These are phyloP conservation scores for Lentinula aciculospora DNA, from an alignment of 768 basidiomycete genomes.

Conservation along the genomic window DNA sequence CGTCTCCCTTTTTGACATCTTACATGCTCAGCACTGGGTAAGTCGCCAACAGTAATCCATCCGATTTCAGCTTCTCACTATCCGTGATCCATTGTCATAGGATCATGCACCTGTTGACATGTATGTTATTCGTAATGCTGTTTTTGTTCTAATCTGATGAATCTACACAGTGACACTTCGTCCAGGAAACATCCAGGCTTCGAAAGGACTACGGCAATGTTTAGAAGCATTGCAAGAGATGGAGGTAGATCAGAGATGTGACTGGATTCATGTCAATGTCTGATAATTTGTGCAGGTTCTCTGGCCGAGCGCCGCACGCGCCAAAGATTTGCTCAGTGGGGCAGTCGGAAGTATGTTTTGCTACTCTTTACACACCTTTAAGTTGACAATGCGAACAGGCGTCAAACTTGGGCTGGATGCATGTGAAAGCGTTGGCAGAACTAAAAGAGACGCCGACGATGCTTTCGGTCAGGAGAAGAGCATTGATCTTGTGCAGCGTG, in stretches of 20 bases:
- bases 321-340: slow-evolving; percentile 47
- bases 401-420: slow-evolving; percentile 51
- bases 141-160: neutral
- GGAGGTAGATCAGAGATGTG: slow-evolving; percentile 39
- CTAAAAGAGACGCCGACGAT: slow-evolving; percentile 56
- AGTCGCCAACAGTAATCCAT: slow-evolving; percentile 20
- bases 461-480: slow-evolving; percentile 56
- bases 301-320: slow-evolving; percentile 68
- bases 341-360: neutral
- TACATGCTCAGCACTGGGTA: slow-evolving; percentile 72
- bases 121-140: slow-evolving; percentile 30
- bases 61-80: slow-evolving; percentile 8
- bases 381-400: slow-evolving; percentile 30
- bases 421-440: slow-evolving; percentile 34
- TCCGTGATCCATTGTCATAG: slow-evolving; percentile 30
- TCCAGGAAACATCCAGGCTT: slow-evolving; percentile 67
- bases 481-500: slow-evolving; percentile 38
- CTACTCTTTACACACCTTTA: neutral
- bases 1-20: slow-evolving; percentile 62
- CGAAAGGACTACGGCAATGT: slow-evolving; percentile 58
- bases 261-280: neutral
- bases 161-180: slow-evolving; percentile 53
- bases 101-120: slow-evolving; percentile 74
- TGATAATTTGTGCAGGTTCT: slow-evolving; percentile 35
- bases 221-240: slow-evolving; percentile 61